Percentiles rank a stretch among this genome's conserved stretches.
Evolutionary conservation across 2,329 filamentous ascomycete species (phyloP).

Genomic region (Fusarium sublunatum): DNA sequence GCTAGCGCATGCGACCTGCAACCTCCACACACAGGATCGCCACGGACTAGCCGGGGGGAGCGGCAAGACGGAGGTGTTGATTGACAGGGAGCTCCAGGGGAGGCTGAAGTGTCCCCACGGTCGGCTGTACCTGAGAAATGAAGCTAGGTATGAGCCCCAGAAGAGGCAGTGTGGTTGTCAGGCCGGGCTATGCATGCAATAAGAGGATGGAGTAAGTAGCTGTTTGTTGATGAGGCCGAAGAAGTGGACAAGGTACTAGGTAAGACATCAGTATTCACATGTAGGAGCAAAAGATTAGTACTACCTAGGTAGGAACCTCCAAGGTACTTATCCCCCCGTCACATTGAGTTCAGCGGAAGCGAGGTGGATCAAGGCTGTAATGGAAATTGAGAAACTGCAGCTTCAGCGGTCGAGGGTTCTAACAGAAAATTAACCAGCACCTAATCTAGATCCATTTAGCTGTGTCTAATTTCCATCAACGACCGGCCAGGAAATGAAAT

Average conservation of each 20-base stretch:
- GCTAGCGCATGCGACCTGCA: constrained; percentile 34
- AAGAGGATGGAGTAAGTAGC: constrained; percentile 14
- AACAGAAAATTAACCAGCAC: constrained; percentile 4
- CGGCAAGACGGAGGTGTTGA: constrained; percentile 36
- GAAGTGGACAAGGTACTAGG: background rate
- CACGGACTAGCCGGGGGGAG: constrained; percentile 41
- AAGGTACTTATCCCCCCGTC: background rate
- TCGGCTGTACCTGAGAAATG: constrained; percentile 24
- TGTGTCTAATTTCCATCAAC: constrained; percentile 28
- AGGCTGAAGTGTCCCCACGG: constrained; percentile 37
- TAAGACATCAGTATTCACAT: background rate
- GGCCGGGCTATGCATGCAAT: constrained; percentile 28
- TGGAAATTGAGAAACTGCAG: background rate
- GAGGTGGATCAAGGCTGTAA: constrained; percentile 11
- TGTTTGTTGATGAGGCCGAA: background rate
- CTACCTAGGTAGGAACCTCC: background rate
- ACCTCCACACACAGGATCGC: constrained; percentile 46
- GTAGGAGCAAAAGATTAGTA: too few species aligned
- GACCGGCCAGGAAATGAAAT: constrained; percentile 31
- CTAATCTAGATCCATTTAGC: constrained; percentile 7
- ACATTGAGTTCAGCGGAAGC: constrained; percentile 5
- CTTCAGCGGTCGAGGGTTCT: constrained; percentile 12
- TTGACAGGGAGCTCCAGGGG: constrained; percentile 38
- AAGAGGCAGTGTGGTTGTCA: constrained; percentile 29
- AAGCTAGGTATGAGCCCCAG: constrained; percentile 20